A percentile compares a stretch with the other conserved stretches of the same genome.
These are phyloP conservation scores for Ganoderma boninense DNA, from an alignment of 1,284 basidiomycete genomes.

Conservation along the genomic window DNA sequence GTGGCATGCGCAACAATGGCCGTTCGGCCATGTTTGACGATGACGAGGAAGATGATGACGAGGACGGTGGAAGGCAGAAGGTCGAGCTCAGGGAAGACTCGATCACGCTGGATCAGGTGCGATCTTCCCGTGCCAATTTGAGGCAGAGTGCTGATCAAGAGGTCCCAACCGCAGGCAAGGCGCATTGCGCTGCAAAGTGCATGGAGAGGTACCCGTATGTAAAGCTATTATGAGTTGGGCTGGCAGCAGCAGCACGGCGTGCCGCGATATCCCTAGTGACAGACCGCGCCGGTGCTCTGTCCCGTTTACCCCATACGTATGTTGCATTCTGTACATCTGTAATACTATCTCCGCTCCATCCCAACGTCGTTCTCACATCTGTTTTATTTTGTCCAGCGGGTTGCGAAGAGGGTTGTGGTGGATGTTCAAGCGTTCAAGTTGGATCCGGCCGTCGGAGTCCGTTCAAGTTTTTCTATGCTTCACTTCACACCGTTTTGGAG, in stretches of 20 bases:
- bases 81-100: conserved; percentile 81
- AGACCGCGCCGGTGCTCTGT: conserved; percentile 2
- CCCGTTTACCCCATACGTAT: conserved; percentile 8
- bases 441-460: not conserved
- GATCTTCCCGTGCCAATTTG: conserved; percentile 25
- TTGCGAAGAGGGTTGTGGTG: not conserved
- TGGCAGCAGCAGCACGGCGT: conserved; percentile 7
- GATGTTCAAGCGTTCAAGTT: not conserved
- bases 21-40: conserved; percentile 55
- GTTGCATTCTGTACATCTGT: conserved; percentile 12
- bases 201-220: conserved; percentile 67
- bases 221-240: conserved; percentile 25
- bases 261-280: conserved; percentile 26
- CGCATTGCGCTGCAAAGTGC: conserved; percentile 81
- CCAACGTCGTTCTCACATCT: not conserved
- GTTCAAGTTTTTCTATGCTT: conserved; percentile 2
- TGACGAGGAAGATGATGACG: conserved; percentile 63
- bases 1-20: conserved; percentile 61
- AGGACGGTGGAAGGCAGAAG: conserved; percentile 71
- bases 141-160: conserved; percentile 16
- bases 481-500: not conserved
- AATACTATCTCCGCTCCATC: conserved; percentile 6
- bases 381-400: conserved; percentile 12
- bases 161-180: conserved; percentile 54
- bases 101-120: conserved; percentile 89